These are phyloP conservation scores for Quercus wislizeni DNA, from an alignment of 306 rosid species.

Conservation along the genomic window DNA sequence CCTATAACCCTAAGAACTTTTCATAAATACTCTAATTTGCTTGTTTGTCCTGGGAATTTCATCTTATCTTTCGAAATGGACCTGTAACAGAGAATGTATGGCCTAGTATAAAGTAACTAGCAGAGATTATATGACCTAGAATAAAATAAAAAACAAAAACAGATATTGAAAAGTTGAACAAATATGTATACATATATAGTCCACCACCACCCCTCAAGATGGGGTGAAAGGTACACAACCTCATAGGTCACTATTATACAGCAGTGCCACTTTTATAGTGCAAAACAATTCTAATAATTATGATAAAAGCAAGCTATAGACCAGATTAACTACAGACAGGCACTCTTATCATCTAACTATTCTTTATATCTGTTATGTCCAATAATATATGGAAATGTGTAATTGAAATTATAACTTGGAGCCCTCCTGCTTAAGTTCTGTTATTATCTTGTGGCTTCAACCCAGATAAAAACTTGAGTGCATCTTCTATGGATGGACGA, in stretches of 20 bases:
- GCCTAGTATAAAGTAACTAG: background rate
- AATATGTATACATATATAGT: background rate
- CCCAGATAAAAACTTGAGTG: conserved; percentile 64
- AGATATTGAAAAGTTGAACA: background rate
- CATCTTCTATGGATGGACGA: conserved; percentile 74
- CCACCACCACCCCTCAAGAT: background rate
- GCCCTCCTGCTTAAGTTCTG: conserved; percentile 33
- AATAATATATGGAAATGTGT: conserved; percentile 14
- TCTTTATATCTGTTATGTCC: conserved; percentile 18
- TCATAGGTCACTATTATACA: background rate
- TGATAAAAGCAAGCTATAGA: conserved; percentile 27
- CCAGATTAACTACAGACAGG: conserved; percentile 39
- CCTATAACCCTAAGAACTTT: background rate
- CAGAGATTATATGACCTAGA: background rate
- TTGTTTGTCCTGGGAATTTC: background rate
- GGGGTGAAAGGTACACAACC: background rate
- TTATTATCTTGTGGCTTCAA: conserved; percentile 33
- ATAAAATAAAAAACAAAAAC: background rate
- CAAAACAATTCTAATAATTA: conserved; percentile 20
- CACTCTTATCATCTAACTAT: conserved; percentile 36
- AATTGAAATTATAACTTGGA: conserved; percentile 19
- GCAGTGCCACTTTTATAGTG: background rate
- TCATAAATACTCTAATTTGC: background rate
- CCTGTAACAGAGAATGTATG: background rate
- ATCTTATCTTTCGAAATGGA: background rate